phyloP scores from a whole-genome alignment of 331 rosid genomes.

The Malus hybrid region DNA sequence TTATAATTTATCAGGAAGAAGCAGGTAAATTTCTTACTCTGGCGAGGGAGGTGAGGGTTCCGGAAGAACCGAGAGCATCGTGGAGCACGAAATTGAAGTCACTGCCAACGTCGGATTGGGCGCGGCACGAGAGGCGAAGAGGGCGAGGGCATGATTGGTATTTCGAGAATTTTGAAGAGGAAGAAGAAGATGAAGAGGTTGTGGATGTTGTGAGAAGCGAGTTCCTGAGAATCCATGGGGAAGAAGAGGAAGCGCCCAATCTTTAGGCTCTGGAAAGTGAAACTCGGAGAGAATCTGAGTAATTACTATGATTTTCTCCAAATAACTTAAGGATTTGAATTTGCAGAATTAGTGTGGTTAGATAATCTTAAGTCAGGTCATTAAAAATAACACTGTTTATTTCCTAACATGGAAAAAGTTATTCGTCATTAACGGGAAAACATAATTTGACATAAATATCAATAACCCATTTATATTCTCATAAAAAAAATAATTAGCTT shows the following conservation, averaged over 20 bases:
- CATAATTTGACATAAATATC: too few species aligned
- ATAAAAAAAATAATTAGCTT: too few species aligned
- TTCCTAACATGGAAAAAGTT: too few species aligned
- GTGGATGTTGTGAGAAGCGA: constrained; percentile 5
- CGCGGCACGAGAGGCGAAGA: constrained; percentile 33
- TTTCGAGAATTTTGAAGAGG: constrained; percentile 22
- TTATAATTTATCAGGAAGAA: background rate
- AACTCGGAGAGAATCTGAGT: too few species aligned
- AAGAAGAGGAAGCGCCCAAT: constrained; percentile 13
- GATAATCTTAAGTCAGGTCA: too few species aligned
- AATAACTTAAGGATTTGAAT: too few species aligned
- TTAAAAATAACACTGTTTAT: too few species aligned
- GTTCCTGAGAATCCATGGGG: constrained; percentile 17
- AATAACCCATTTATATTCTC: too few species aligned
- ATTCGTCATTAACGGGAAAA: too few species aligned
- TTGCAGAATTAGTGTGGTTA: too few species aligned
- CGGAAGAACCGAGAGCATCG: constrained; percentile 76
- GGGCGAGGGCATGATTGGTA: constrained; percentile 24
- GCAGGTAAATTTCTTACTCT: constrained; percentile 25
- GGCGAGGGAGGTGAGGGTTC: constrained; percentile 62
- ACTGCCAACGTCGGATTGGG: constrained; percentile 8
- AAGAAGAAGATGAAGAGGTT: background rate
- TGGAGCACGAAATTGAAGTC: constrained; percentile 57
- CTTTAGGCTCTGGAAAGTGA: too few species aligned
- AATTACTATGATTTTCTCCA: too few species aligned